Conservation (phyloP, 2,329 filamentous ascomycete species). For the Atkinsonella texensis region DNA sequence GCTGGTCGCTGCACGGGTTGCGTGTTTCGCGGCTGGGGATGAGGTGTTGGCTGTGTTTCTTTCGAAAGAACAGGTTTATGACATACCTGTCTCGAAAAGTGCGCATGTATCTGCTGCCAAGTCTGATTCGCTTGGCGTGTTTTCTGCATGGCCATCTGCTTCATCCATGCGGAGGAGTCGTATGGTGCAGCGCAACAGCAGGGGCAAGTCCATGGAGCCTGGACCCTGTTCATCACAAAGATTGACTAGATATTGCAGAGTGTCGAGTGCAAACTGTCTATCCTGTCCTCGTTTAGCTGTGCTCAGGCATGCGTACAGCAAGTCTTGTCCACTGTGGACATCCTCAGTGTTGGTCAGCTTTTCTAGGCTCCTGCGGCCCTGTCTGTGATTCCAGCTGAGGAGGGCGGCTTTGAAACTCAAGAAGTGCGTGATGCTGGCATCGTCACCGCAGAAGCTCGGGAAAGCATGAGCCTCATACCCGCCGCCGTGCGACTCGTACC, state of each 20-base stretch:
- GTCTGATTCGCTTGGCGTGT: conserved; percentile 3
- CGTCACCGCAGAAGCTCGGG: conserved; percentile 36
- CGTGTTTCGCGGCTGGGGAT: conserved; percentile 15
- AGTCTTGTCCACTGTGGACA: conserved; percentile 36
- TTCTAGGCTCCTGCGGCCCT: conserved; percentile 53
- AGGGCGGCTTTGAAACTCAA: conserved; percentile 65
- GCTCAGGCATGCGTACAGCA: conserved; percentile 69
- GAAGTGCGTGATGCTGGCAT: conserved; percentile 54
- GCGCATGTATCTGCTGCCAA: conserved; percentile 40
- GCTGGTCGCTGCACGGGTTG: conserved; percentile 24
- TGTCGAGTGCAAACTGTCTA: conserved; percentile 38
- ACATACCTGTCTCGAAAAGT: conserved; percentile 32
- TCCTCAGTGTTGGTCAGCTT: conserved; percentile 33
- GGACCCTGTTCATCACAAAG: conserved; percentile 12
- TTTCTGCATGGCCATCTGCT: conserved; percentile 16
- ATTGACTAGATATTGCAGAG: conserved; percentile 22
- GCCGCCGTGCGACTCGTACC: conserved; percentile 15
- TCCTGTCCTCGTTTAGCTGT: conserved; percentile 60
- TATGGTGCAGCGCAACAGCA: conserved; percentile 38
- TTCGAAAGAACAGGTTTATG: background rate
- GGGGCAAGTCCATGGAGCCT: conserved; percentile 20
- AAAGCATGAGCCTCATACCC: conserved; percentile 46
- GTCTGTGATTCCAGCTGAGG: conserved; percentile 40
- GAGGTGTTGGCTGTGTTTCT: conserved; percentile 3
- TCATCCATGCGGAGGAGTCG: conserved; percentile 34